These are phyloP conservation scores for Chaetoscypha palmicola DNA, from an alignment of 2,329 filamentous ascomycete genomes.

Conservation along the genomic window DNA sequence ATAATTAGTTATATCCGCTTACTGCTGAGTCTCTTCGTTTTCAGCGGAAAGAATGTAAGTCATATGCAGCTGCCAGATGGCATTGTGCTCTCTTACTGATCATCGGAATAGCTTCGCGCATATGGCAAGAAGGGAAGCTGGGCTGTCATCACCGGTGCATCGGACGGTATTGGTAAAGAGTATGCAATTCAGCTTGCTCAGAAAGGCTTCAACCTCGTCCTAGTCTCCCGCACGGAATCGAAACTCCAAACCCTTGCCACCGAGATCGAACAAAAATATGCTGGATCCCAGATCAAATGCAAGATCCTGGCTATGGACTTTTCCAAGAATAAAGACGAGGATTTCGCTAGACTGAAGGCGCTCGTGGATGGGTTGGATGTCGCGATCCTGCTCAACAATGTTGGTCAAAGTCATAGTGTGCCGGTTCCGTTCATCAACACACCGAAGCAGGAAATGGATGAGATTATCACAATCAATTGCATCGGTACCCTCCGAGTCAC, in stretches of 20 bases:
- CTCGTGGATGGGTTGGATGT: slow-evolving; percentile 70
- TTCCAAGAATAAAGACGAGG: slow-evolving; percentile 65
- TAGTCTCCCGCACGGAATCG: slow-evolving; percentile 89
- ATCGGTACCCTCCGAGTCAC: slow-evolving; percentile 83
- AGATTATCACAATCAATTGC: slow-evolving; percentile 95
- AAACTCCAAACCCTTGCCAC: slow-evolving; percentile 74
- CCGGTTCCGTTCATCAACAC: slow-evolving; percentile 85
- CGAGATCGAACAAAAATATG: slow-evolving; percentile 67
- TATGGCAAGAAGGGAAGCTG: slow-evolving; percentile 90
- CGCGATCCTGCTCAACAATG: slow-evolving; percentile 90
- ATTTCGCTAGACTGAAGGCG: slow-evolving; percentile 68
- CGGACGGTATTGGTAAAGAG: slow-evolving; percentile 94
- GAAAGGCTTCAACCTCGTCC: slow-evolving; percentile 89
- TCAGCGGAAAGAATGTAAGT: slow-evolving; percentile 56
- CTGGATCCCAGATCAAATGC: slow-evolving; percentile 54
- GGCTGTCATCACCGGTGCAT: slow-evolving; percentile 91
- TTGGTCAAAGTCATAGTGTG: slow-evolving; percentile 88
- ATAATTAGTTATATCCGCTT: slow-evolving; percentile 53
- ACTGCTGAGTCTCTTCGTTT: slow-evolving; percentile 60
- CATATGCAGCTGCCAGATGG: background rate
- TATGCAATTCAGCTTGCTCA: slow-evolving; percentile 83
- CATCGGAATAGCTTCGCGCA: slow-evolving; percentile 60
- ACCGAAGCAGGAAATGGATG: slow-evolving; percentile 67
- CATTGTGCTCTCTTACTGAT: slow-evolving; percentile 5
- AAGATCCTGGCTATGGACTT: slow-evolving; percentile 91